phyloP scores from a whole-genome alignment of 2,329 filamentous ascomycete species.

The Peltaster fructicola region DNA sequence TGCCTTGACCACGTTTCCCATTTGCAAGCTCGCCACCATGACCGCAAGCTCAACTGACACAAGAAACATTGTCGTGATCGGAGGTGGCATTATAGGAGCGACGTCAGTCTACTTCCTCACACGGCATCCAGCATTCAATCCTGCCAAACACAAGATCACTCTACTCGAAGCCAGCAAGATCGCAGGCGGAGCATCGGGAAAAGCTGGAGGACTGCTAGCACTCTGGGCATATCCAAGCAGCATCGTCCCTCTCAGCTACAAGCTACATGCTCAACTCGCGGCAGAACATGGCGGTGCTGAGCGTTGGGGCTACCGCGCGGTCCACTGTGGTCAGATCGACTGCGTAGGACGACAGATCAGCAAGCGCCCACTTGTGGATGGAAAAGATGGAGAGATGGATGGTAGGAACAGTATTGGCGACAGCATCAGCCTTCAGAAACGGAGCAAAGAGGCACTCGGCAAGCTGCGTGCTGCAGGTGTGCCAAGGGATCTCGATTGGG shows the following conservation, averaged over 20 bases:
- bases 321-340: slow-evolving; percentile 54
- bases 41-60: slow-evolving; percentile 9
- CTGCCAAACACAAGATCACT: slow-evolving; percentile 57
- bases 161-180: slow-evolving; percentile 73
- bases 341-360: slow-evolving; percentile 28
- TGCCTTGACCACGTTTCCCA: neutral
- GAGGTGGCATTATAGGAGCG: slow-evolving; percentile 82
- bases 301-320: slow-evolving; percentile 69
- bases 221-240: slow-evolving; percentile 78
- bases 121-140: slow-evolving; percentile 65
- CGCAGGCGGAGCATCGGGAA: slow-evolving; percentile 83
- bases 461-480: slow-evolving; percentile 41
- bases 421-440: slow-evolving; percentile 38
- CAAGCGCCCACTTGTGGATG: slow-evolving; percentile 9
- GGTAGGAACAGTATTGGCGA: slow-evolving; percentile 15
- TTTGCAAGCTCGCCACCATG: slow-evolving; percentile 11
- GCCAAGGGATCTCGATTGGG: slow-evolving; percentile 70
- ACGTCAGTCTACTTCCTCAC: slow-evolving; percentile 86
- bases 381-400: slow-evolving; percentile 14
- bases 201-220: slow-evolving; percentile 78
- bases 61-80: slow-evolving; percentile 26
- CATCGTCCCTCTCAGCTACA: slow-evolving; percentile 73
- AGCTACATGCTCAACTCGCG: slow-evolving; percentile 68
- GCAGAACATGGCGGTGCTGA: slow-evolving; percentile 60
- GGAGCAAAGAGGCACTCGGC: slow-evolving; percentile 30